Evolutionary conservation across 345 rosid species (phyloP).

Genomic region (Rubroshorea leprosula): DNA sequence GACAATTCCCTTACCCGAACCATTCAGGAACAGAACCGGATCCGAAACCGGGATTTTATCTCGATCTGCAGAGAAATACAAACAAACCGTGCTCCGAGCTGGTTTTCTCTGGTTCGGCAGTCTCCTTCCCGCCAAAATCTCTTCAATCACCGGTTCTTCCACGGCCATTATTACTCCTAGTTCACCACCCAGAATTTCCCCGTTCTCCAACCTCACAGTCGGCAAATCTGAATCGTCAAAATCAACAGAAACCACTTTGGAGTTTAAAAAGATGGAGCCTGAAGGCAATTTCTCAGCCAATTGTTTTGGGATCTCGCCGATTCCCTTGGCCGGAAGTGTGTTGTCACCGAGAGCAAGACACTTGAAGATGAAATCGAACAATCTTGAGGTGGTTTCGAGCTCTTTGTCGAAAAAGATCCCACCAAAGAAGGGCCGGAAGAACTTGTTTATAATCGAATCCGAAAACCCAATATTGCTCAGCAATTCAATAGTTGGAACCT

Average conservation of each 20-base stretch:
- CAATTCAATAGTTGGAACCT: slow-evolving; percentile 47
- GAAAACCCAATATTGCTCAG: slow-evolving; percentile 64
- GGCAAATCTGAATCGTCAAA: slow-evolving; percentile 28
- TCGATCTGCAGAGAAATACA: slow-evolving; percentile 61
- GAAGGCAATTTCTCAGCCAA: slow-evolving; percentile 52
- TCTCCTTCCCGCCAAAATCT: slow-evolving; percentile 49
- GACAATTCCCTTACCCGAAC: slow-evolving; percentile 67
- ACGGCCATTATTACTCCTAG: slow-evolving; percentile 74
- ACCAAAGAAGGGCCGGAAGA: slow-evolving; percentile 84
- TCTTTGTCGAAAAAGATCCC: slow-evolving; percentile 80
- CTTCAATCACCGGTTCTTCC: slow-evolving; percentile 58
- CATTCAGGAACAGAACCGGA: slow-evolving; percentile 74
- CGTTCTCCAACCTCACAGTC: slow-evolving; percentile 44
- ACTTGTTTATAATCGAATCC: slow-evolving; percentile 44
- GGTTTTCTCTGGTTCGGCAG: slow-evolving; percentile 32
- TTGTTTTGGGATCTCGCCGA: slow-evolving; percentile 68
- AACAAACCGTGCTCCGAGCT: slow-evolving; percentile 61
- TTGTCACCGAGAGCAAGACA: slow-evolving; percentile 91
- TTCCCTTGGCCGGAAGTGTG: slow-evolving; percentile 76
- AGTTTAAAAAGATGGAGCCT: slow-evolving; percentile 43
- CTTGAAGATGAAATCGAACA: slow-evolving; percentile 79
- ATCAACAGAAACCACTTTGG: slow-evolving; percentile 50
- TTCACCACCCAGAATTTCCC: slow-evolving; percentile 44
- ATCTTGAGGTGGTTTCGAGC: slow-evolving; percentile 74
- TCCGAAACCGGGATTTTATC: slow-evolving; percentile 52